Evolutionary conservation across 139 green algal species (phyloP).

Genomic region (Medakamo hakoo): DNA sequence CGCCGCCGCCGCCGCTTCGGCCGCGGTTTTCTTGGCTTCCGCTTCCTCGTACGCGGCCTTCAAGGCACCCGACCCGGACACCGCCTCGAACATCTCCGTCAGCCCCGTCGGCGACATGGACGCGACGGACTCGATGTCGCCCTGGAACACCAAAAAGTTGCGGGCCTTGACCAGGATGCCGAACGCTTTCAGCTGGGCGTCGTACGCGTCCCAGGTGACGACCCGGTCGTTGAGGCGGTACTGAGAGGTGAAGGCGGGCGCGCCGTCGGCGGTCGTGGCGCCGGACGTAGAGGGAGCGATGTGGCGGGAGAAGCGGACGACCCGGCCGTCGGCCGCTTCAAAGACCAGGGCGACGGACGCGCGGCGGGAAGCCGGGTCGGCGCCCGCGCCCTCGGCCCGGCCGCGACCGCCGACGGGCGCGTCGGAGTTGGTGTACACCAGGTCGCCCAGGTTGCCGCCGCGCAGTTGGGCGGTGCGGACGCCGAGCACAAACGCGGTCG

Average conservation of each 20-base stretch:
- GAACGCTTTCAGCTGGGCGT: constrained; percentile 43
- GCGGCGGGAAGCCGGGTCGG: constrained; percentile 15
- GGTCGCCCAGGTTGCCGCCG: constrained; percentile 65
- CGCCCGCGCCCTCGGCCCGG: not conserved
- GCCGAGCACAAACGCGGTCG: constrained; percentile 95
- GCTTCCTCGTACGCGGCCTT: constrained; percentile 50
- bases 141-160: constrained; percentile 99
- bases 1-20: constrained; percentile 44
- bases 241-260: constrained; percentile 20
- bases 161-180: constrained; percentile 87
- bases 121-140: constrained; percentile 92
- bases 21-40: constrained; percentile 21
- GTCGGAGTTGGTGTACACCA: constrained; percentile 71
- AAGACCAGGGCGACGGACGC: constrained; percentile 64
- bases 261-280: constrained; percentile 1
- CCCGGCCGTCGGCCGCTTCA: constrained; percentile 30
- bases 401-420: constrained; percentile 11
- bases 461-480: constrained; percentile 61
- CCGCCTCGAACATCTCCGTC: constrained; percentile 79
- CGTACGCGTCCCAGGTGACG: constrained; percentile 79
- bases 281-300: constrained; percentile 27
- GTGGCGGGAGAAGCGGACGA: constrained; percentile 53
- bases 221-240: constrained; percentile 60
- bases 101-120: constrained; percentile 62
- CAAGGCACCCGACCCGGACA: constrained; percentile 48